Evolutionary conservation across 768 basidiomycete species (phyloP).

Genomic region (Galerina marginata): DNA sequence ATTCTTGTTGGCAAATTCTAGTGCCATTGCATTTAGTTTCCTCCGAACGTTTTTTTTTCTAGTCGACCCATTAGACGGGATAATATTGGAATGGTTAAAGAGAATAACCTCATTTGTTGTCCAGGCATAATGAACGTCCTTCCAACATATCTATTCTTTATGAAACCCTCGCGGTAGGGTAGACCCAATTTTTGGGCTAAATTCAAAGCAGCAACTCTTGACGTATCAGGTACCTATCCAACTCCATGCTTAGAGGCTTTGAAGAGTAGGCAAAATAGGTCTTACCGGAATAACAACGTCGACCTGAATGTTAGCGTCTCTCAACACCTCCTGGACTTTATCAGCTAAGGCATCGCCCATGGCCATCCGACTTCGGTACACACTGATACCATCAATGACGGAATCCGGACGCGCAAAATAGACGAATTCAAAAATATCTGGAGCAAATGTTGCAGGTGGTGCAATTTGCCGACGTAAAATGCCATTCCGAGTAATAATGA

Average conservation of each 20-base stretch:
- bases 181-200: conserved; percentile 87
- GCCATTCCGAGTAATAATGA: conserved; percentile 88
- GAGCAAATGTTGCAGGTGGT: conserved; percentile 78
- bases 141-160: conserved; percentile 98
- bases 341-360: conserved; percentile 97
- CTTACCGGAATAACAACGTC: conserved; percentile 96
- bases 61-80: conserved; percentile 1
- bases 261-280: conserved; percentile 3
- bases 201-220: conserved; percentile 94
- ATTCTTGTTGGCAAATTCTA: conserved; percentile 91
- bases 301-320: conserved; percentile 68
- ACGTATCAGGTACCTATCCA: conserved; percentile 89
- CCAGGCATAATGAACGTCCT: conserved; percentile 99
- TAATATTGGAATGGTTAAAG: background rate
- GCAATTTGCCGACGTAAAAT: conserved; percentile 79
- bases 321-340: conserved; percentile 79
- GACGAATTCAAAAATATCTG: conserved; percentile 98
- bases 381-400: conserved; percentile 95
- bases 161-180: conserved; percentile 97
- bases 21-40: conserved; percentile 98
- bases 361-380: conserved; percentile 97
- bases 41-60: conserved; percentile 93
- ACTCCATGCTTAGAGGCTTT: background rate
- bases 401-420: conserved; percentile 99
- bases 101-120: conserved; percentile 82